Evolutionary conservation across 495 filamentous ascomycete genomes (phyloP).

Genomic region (Daldinia bambusicola): DNA sequence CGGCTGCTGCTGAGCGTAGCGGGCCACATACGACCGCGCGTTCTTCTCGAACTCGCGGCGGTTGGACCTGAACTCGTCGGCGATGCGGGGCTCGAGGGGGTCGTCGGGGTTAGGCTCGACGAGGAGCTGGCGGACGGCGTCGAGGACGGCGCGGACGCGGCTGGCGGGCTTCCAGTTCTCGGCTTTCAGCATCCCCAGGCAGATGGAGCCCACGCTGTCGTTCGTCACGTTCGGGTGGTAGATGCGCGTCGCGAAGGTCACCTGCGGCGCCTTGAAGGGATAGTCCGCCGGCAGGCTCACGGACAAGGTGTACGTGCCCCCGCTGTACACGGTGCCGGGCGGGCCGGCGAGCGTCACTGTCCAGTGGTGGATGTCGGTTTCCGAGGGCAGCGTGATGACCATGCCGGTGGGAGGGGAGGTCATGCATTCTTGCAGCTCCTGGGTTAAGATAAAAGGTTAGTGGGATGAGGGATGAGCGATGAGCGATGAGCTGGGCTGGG

Average conservation of each 20-base stretch:
- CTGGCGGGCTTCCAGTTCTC: conserved; percentile 96
- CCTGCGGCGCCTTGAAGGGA: conserved; percentile 90
- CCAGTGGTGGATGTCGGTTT: conserved; percentile 86
- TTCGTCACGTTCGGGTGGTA: conserved; percentile 99
- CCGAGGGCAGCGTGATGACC: conserved; percentile 69
- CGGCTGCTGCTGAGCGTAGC: conserved; percentile 68
- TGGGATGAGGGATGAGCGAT: conserved; percentile 1
- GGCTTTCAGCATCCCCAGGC: conserved; percentile 83
- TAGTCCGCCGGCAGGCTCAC: conserved; percentile 85
- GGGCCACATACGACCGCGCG: conserved; percentile 81
- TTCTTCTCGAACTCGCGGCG: conserved; percentile 81
- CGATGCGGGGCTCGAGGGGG: conserved; percentile 87
- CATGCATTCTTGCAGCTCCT: conserved; percentile 80
- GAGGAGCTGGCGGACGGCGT: conserved; percentile 80
- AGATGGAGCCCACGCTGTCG: conserved; percentile 90
- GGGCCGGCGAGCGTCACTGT: conserved; percentile 81
- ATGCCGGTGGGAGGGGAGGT: conserved; percentile 72
- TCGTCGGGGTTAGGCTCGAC: conserved; percentile 93
- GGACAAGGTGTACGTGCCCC: conserved; percentile 80
- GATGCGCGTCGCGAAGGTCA: conserved; percentile 93
- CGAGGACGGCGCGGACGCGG: conserved; percentile 79
- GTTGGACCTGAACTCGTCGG: conserved; percentile 83
- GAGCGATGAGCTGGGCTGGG: background rate
- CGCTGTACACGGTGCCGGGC: conserved; percentile 75
- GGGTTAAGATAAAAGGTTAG: background rate